Evolutionary conservation across 1,139 yeast genomes (phyloP), one percentile per base, ranked within the genome.

Genomic region (Nakaseomyces nivariensis): DNA sequence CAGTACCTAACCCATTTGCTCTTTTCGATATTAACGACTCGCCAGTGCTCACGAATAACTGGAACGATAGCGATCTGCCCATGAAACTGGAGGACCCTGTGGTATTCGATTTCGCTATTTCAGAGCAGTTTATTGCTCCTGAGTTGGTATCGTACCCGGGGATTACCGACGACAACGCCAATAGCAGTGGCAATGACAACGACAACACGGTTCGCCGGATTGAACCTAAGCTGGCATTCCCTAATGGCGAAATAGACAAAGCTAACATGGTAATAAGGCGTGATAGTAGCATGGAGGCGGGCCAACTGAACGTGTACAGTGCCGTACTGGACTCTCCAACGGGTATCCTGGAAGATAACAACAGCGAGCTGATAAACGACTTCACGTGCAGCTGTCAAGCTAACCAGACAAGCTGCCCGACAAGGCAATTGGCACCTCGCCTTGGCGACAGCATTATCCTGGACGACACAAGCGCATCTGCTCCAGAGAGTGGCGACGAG

Each of bases 381-480:
- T 41, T 41, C 34, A 41, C 44, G 27, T 41, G 44, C 34, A 41
- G 44, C 13, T 41, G 44, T 29, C 44, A 41, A 11, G 25, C 33
- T 4, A 29, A 41, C n/a, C 26, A n/a, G 8, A 27, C 33, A 4
- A 27, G 34, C 34, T 41, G 44, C 25, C 44, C 44, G 4, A 41
- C 44, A 4, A 27, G 11, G 7, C 44, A 41, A 29, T 4, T 38
- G 44, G 27, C 5, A 32, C 13, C 5, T n/a, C 29, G n/a, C 8
- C 42, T 4, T 25, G 22, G 5, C 42, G 36, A 33, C 5, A n/a
- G 13, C 13, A 11, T 31, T 7, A 34, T 22, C 8, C 29, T 41
- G 33, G 51, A 48, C 17, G 49, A 43, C 9, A 43, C 43, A 31
- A 47, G 29, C 47, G 48, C 50, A 7, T 34, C 49, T 31, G 13